Conservation (phyloP, 2,329 filamentous ascomycete species). For the Metarhizium sp. region DNA sequence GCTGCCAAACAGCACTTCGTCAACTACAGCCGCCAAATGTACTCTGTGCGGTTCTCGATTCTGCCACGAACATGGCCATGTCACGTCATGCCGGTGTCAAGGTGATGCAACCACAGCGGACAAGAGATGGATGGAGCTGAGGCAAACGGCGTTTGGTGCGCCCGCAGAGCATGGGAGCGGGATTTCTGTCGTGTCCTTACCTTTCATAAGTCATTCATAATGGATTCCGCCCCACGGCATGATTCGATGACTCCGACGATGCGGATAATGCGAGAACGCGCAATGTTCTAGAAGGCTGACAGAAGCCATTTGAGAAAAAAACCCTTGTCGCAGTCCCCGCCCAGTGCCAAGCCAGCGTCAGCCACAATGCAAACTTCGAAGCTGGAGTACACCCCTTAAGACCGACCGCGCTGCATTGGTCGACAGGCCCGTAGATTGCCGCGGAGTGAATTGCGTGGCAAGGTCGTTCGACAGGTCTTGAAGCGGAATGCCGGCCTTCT, state of each 20-base stretch:
- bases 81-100: background rate
- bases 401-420: background rate
- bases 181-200: background rate
- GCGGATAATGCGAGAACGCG: background rate
- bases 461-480: background rate
- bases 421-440: background rate
- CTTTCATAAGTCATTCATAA: background rate
- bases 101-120: no score
- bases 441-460: background rate
- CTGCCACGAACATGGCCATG: background rate
- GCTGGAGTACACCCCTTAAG: no score
- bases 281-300: constrained; percentile 7
- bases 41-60: background rate
- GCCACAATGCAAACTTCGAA: background rate
- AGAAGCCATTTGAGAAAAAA: background rate
- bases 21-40: no score
- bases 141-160: background rate
- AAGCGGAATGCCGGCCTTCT: background rate
- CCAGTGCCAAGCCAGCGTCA: background rate
- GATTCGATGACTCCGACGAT: background rate
- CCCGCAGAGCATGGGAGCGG: background rate
- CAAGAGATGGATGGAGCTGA: no score
- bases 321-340: background rate
- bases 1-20: no score
- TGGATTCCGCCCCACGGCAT: background rate